Evolutionary conservation across 352 stramenopile genomes (phyloP), one percentile per base, ranked within the genome.

Genomic region (Globisporangium nodosum): DNA sequence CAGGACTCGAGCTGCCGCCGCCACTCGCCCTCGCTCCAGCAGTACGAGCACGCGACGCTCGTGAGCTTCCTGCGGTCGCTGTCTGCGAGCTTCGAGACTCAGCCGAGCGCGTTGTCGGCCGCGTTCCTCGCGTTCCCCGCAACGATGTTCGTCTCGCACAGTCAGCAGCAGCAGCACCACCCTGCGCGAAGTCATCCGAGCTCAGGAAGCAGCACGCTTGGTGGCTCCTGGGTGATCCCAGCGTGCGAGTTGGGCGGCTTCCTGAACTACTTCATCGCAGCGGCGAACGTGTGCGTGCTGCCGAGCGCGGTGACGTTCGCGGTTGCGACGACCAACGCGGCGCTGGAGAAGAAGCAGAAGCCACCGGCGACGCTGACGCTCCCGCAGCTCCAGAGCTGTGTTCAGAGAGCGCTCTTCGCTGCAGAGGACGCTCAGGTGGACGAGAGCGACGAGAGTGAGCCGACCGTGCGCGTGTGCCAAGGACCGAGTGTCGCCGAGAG

Each of bases 281-380:
- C 40, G 27, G 60, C 65, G 1, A 58, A 75, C 8, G 39, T 77
- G 33, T 74, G 62, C 31, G 52, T 64, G 3, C 50, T 69, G 6
- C 65, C 69, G 0, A 78, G 70, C 50, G 58, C 63, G 0, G 57
- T 79, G n/a, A 15, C 21, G 7, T 75, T 67, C 48, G 63, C 79
- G 24, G 48, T 61, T 20, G 49, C 46, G 4, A 43, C 53, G 27
- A 78, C 68, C 51, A 42, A 21, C 0, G 51, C 68, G 9, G 30
- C 42, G 21, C 21, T 74, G 13, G 60, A 64, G 18, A 70, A 64
- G 43, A 74, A 68, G 18, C 40, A 45, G 33, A 66, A 70, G 20
- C 24, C 50, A 3, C 45, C 56, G 8, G 20, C 18, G 3, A 54
- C 30, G 7, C 55, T 76, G 3, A 49, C 63, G 1, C 49, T 74